phyloP scores from a whole-genome alignment of 192 early-diverging fungal genomes.

The Neocallimastix lanati region DNA sequence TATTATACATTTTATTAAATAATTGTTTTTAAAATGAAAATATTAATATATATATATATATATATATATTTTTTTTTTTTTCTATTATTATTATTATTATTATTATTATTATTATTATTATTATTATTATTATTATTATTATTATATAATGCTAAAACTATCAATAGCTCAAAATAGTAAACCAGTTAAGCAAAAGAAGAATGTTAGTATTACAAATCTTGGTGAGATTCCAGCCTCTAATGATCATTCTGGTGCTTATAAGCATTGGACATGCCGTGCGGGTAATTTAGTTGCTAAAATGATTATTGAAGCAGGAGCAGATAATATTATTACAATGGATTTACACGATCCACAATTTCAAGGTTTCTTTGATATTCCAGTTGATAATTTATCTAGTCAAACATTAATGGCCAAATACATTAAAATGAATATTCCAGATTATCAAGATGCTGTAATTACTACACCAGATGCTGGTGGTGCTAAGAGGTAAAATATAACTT shows the following conservation, averaged over 20 bases:
- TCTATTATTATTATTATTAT: no score
- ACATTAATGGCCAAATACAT: neutral
- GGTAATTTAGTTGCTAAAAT: neutral
- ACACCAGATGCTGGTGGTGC: slow-evolving; percentile 4
- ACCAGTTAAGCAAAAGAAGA: neutral
- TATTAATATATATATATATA: no score
- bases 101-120: no score
- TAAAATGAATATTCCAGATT: neutral
- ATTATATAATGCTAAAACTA: neutral
- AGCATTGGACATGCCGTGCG: slow-evolving; percentile 63
- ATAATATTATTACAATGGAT: slow-evolving; percentile 2
- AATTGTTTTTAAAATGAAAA: no score
- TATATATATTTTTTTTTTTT: no score
- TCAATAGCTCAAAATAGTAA: neutral
- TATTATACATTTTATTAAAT: no score
- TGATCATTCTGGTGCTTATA: slow-evolving; percentile 26
- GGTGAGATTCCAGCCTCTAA: neutral
- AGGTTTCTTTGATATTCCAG: neutral
- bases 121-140: neutral
- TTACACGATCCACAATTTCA: slow-evolving; percentile 1
- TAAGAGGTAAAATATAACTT: slow-evolving; percentile 1
- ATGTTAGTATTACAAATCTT: neutral
- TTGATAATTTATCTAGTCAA: neutral
- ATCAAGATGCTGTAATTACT: slow-evolving; percentile 1
- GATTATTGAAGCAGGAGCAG: neutral